Evolutionary conservation across 768 basidiomycete species (phyloP).

Genomic region (Termitomyces sp.): DNA sequence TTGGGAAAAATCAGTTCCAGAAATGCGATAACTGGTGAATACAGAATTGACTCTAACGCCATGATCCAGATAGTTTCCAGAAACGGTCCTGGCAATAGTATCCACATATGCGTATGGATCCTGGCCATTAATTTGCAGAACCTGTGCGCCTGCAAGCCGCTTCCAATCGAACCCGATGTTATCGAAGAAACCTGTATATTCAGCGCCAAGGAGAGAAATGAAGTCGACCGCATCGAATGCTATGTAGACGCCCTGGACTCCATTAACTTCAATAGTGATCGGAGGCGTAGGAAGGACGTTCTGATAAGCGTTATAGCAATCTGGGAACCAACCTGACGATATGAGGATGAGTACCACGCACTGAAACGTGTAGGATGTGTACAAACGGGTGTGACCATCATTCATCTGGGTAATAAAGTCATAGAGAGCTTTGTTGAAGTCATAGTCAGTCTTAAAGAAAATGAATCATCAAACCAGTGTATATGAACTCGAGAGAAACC

Average conservation of each 20-base stretch:
- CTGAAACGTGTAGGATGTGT: neutral
- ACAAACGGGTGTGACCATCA: slow-evolving; percentile 60
- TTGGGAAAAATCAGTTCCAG: slow-evolving; percentile 44
- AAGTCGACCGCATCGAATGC: slow-evolving; percentile 51
- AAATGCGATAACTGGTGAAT: slow-evolving; percentile 51
- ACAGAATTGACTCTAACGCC: slow-evolving; percentile 59
- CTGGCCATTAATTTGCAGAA: slow-evolving; percentile 48
- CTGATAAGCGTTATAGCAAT: slow-evolving; percentile 48
- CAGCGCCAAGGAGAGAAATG: slow-evolving; percentile 36
- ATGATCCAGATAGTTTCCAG: slow-evolving; percentile 60
- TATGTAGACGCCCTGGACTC: slow-evolving; percentile 42
- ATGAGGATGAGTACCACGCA: neutral
- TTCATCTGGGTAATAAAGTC: slow-evolving; percentile 53
- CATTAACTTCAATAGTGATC: slow-evolving; percentile 43
- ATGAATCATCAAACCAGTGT: neutral
- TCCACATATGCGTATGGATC: slow-evolving; percentile 52
- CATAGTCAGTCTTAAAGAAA: slow-evolving; percentile 50
- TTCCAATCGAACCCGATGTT: slow-evolving; percentile 49
- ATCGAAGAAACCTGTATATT: slow-evolving; percentile 41
- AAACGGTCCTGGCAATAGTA: slow-evolving; percentile 49
- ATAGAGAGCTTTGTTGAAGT: slow-evolving; percentile 57
- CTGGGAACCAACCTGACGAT: slow-evolving; percentile 46
- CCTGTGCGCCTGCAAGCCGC: slow-evolving; percentile 53
- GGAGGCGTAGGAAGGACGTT: slow-evolving; percentile 54
- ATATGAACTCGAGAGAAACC: neutral